Base-by-base conservation (phyloP, 495 filamentous ascomycete species). In the Daldinia grandis region DNA sequence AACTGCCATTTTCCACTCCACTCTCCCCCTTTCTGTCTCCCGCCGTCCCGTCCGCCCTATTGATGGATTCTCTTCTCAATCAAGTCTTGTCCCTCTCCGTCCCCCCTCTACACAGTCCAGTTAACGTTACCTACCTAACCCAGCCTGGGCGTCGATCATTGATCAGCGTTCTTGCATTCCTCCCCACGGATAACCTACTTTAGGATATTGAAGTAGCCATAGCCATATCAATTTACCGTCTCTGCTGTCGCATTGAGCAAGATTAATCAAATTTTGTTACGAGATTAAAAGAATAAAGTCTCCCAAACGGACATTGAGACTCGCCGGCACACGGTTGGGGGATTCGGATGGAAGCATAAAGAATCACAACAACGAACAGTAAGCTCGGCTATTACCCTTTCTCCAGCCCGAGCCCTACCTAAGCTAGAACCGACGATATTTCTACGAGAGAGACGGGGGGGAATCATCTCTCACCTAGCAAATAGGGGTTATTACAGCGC, bases 221-320 rank as follows among this genome's bases (percentile, higher is more conserved):
- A 60, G 56, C 64, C 64, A 66, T 73, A 57, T 68, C 56, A 51
- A 50, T 47, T 58, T 61, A 51, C 57, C 61, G 30, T n/a, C 17
- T 10, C 44, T 62, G 55, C 27, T 53, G 70, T 68, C 40, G 56
- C 44, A 72, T 68, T 21, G 31, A 40, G 54, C 59, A 59, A 68
- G 33, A 65, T 64, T 72, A 64, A 64, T 56, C 68, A 68, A 68
- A 72, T 68, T 44, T 68, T 62, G 55, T 72, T 68, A 68, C 64
- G 69, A 68, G 64, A 72, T 68, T 60, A 58, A 72, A 68, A 64
- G 51, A 57, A 54, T 37, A 25, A 40, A 58, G 7, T n/a, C 33
- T 58, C 33, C 27, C 15, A 51, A 59, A 8, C 64, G 28, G 49
- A 42, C 44, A 53, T 15, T 17, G 31, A 61, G 31, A 57, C 55